Base-by-base conservation (phyloP, 164 flowering plant species). In the Tinospora cordifolia region DNA sequence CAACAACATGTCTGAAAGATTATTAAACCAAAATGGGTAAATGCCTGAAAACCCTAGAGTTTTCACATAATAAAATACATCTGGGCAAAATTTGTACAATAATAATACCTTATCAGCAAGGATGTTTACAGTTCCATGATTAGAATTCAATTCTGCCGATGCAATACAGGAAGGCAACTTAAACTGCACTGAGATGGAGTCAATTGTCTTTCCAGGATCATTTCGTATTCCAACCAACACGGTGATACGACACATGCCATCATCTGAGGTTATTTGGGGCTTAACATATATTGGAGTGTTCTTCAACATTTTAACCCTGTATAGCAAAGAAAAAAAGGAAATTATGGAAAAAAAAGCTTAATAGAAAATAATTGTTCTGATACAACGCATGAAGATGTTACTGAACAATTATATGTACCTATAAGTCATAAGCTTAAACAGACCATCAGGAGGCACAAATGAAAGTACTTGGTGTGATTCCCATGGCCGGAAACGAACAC, bases 381-480 rank as follows among this genome's bases (percentile, higher is more conserved):
- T 38, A 26, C 65, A 3, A 64, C n/a, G 24, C 39, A 66, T 36
- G 21, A 66, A 26, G 38, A 62, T 27, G 30, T 19, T 38, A 62
- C 10, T 71, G 58, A 1, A 64, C 34, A 67, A 13, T 14, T 67
- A 22, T 17, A 75, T 73, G 24, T 26, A 92, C 99, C 97, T 94
- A 84, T 94, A 94, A 79, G 90, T 89, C 99, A 94, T 89, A 68
- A 94, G 91, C 87, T 88, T 92, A 76, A 94, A 94, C 71, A 81
- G 82, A 63, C 99, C 99, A 83, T 94, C 98, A 68, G 98, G 98
- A 68, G 99, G 99, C 57, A 94, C 96, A 81, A 94, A 94, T 9
- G 99, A 92, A 63, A 94, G 76, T 69, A 92, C 83, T 75, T 92
- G 95, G 73, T 90, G 74, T n/a, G 93, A 85, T 72, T 94, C 99